Evolutionary conservation across 495 filamentous ascomycete species (phyloP), one percentile per base, ranked within the genome.

Genomic region (Sphaerosporella brunnea): DNA sequence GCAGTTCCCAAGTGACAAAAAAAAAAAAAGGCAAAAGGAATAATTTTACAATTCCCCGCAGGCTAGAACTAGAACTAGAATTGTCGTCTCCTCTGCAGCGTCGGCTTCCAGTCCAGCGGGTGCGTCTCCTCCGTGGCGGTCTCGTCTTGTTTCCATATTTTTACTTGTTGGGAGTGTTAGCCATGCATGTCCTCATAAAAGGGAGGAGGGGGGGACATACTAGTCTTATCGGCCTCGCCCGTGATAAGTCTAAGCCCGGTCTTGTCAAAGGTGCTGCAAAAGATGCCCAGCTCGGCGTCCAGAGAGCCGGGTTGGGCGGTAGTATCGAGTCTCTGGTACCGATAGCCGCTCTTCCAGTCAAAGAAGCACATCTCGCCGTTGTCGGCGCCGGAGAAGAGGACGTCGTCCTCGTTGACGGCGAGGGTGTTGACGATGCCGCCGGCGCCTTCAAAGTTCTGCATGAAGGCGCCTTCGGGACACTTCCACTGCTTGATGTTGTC

Each of bases 401-500:
- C 82, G 55, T 93, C 86, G 59, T 94, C 84, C 51, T 93, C 83
- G 62, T 99, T 99, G 26, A 84, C 83, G 26, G 79, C 68, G n/a
- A 99, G 64, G 0, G 84, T 84, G 62, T 99, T 99, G 68, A 96
- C 90, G 63, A 99, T 84, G 37, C 84, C 73, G 54, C 95, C 94
- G 52, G 94, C 87, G 32, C 87, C 87, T 35, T 95, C 87, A 59
- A 95, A 99, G 65, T 96, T 96, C 66, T 94, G 86, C 92, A 99
- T 99, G 63, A 99, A 94, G 23, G 82, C 85, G 30, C 88, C 92
- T 64, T 94, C 88, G 15, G 92, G 92, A 56, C 86, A 96, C 63
- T 96, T 96, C 88, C 90, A 99, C 64, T 96, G 92, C 70, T 99
- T 99, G 67, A 99, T 99, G 62, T 79, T 84, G 20, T 80, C 79